Evolutionary conservation across 495 filamentous ascomycete genomes (phyloP), one percentile per base, ranked within the genome.

Genomic region (Physcia stellaris): DNA sequence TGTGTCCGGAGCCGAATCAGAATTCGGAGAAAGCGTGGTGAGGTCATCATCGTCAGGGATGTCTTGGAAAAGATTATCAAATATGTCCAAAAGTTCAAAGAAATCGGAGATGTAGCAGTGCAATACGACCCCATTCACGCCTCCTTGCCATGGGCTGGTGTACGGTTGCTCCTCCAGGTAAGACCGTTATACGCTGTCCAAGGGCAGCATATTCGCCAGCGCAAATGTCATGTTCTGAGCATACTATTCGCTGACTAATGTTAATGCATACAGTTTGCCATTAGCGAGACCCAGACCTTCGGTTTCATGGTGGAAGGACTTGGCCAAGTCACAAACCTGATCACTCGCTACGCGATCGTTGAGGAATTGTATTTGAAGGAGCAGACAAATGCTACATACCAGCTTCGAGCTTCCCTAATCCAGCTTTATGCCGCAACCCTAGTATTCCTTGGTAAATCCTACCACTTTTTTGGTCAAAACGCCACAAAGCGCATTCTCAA

Each of bases 101-200:
- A 35, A 3, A 24, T 52, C 13, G 49, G 42, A 4, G 47, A 52
- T 44, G 20, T 42, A 16, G 48, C 37, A 12, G 39, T 46, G 7
- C 30, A 39, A 22, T 50, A 43, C 35, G 48, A 52, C 27, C 48
- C 39, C 4, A 31, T 19, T 7, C 49, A 50, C 45, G 47, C 48
- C 1, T 43, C 49, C 9, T 34, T 52, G n/a, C 49, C 49, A 11
- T 52, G 48, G 49, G 49, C 49, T 10, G 48, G 17, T 11, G 43
- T 52, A 15, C 39, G 49, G 24, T 47, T 50, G 19, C 28, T 50
- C 3, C 42, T 52, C 19, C 35, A 52, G 32, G 39, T 49, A 16
- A 21, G 6, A 12, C 13, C 4, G 4, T n/a, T n/a, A n/a, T n/a
- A n/a, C n/a, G n/a, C n/a, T n/a, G n/a, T n/a, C n/a, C n/a, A n/a